Evolutionary conservation across 1,284 basidiomycete genomes (phyloP), one percentile per base, ranked within the genome.

Genomic region (Ustilago shanxiensis): DNA sequence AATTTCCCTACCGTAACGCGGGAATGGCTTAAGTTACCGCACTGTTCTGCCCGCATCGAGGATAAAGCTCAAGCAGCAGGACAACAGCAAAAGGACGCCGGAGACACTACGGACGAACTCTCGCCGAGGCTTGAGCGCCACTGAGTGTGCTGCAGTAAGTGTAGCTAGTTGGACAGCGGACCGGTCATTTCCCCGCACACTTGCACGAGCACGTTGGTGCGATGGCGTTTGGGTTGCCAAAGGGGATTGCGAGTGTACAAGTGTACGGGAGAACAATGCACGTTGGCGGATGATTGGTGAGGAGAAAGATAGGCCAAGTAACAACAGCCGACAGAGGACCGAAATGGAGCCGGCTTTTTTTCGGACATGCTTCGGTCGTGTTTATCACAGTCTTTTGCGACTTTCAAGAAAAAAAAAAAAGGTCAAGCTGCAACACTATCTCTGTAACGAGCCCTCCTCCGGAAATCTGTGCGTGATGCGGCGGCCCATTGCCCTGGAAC

Each of bases 61-160:
- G n/a, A 33, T 20, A 6, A 29, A 33, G 50, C 29, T 49, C n/a
- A 44, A 49, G 29, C 1, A 52, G 16, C 18, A 51, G 26, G 28
- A 13, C 26, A 51, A 16, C 11, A 13, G 18, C 8, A 13, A 31
- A 18, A 49, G 33, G 7, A 26, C 31, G 18, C 8, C 51, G 51
- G 60, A 35, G 60, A 10, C 55, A 68, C 51, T 59, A 26, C 56
- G 66, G 60, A 28, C 24, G 52, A 56, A 55, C 44, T 61, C 20
- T 45, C 24, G 39, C 7, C 50, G 10, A 37, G 35, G 35, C 35
- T 37, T 37, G 35, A 16, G 35, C 7, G 9, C 35, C 9, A 37
- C 9, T 16, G 7, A 16, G 14, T 10, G 35, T 14, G 35, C 3
- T 37, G 35, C 31, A 16, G 14, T 37, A 14, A 14, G 7, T n/a